Conservation (phyloP, 495 filamentous ascomycete genomes). For the Oidiodendron maius region DNA sequence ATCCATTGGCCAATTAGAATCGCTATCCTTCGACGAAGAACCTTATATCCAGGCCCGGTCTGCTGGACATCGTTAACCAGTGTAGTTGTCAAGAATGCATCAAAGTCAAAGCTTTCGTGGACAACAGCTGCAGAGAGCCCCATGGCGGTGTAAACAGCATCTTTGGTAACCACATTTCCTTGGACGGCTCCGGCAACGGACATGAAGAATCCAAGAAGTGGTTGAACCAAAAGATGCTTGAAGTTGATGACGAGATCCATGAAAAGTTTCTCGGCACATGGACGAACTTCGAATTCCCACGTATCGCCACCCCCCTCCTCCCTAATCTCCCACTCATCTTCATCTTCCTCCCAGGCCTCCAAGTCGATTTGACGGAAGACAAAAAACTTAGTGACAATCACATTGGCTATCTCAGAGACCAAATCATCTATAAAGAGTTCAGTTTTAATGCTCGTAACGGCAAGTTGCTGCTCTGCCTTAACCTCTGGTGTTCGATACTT, state of each 20-base stretch:
- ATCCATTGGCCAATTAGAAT: slow-evolving; percentile 90
- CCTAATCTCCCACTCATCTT: slow-evolving; percentile 84
- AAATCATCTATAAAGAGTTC: slow-evolving; percentile 70
- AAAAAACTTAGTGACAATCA: slow-evolving; percentile 82
- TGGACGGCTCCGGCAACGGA: slow-evolving; percentile 60
- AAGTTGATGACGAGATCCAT: slow-evolving; percentile 85
- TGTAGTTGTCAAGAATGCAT: slow-evolving; percentile 65
- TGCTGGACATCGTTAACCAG: slow-evolving; percentile 76
- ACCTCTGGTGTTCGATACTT: slow-evolving; percentile 66
- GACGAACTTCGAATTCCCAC: slow-evolving; percentile 82
- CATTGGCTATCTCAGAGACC: slow-evolving; percentile 71
- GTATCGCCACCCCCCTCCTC: slow-evolving; percentile 75
- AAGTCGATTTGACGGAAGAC: slow-evolving; percentile 80
- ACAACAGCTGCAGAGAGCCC: slow-evolving; percentile 79
- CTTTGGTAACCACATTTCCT: slow-evolving; percentile 70
- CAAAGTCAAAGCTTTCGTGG: slow-evolving; percentile 67
- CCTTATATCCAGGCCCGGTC: slow-evolving; percentile 67
- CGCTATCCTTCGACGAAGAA: slow-evolving; percentile 82
- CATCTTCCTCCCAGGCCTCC: slow-evolving; percentile 80
- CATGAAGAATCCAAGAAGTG: slow-evolving; percentile 73
- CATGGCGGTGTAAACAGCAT: slow-evolving; percentile 89
- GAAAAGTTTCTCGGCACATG: slow-evolving; percentile 90
- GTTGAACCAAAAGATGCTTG: slow-evolving; percentile 68
- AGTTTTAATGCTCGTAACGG: slow-evolving; percentile 57
- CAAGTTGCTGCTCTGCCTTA: slow-evolving; percentile 61